A percentile compares a stretch with the other conserved stretches of the same genome.
Evolutionary conservation across 2,329 filamentous ascomycete genomes (phyloP).

Genomic region (Ceratocystis lukuohia): DNA sequence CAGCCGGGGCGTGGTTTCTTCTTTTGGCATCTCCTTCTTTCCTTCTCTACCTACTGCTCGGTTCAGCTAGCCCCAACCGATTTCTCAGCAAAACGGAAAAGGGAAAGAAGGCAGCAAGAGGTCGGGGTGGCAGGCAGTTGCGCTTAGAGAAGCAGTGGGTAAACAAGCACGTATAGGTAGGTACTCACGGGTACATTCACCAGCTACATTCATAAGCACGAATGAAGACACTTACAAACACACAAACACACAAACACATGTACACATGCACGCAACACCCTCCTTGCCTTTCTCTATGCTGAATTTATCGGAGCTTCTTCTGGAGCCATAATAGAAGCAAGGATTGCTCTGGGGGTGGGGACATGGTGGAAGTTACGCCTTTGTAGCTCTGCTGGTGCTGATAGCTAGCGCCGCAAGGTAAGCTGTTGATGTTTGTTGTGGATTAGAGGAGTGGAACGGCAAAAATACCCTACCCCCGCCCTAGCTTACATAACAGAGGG

Average conservation of each 20-base stretch:
- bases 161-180: not conserved
- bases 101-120: not conserved
- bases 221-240: too few species aligned
- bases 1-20: slow-evolving; percentile 5
- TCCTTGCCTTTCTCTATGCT: too few species aligned
- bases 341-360: not conserved
- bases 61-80: too few species aligned
- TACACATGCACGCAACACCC: too few species aligned
- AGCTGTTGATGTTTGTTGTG: too few species aligned
- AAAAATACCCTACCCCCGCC: too few species aligned
- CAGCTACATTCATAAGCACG: too few species aligned
- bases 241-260: too few species aligned
- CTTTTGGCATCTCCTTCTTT: not conserved
- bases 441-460: too few species aligned
- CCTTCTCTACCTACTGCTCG: too few species aligned
- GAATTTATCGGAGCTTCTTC: too few species aligned
- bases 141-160: not conserved
- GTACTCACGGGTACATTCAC: too few species aligned
- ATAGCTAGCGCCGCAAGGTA: not conserved
- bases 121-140: not conserved
- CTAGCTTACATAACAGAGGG: not conserved
- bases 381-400: slow-evolving; percentile 16
- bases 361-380: not conserved
- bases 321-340: not conserved
- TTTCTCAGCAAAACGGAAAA: not conserved